Evolutionary conservation across 805 yeast genomes (phyloP), one percentile per base, ranked within the genome.

Genomic region (Monosporozyma yasuniensis): DNA sequence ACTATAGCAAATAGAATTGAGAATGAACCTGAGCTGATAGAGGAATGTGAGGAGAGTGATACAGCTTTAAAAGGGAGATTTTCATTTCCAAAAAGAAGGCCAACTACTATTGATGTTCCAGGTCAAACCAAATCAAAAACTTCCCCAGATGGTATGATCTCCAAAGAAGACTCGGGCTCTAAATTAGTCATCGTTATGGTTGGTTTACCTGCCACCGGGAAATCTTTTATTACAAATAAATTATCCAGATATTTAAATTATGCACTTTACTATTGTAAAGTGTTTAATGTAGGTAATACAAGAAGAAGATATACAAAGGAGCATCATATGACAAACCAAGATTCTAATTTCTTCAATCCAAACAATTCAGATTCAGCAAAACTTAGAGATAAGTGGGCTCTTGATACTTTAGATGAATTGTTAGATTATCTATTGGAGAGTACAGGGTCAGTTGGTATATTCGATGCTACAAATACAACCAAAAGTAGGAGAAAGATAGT

Each of bases 241-340:
- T 73, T 91, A 45, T 86, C 95, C 1, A 71, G 98, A 52, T 93
- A 87, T 67, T 72, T 91, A 63, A 91, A 91, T 69, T 91, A 96
- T 95, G 78, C 89, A 38, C 96, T 90, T 68, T 95, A 90, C 59
- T 88, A 86, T 57, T 83, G 95, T 52, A 76, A 84, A 55, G 90
- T 91, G 9, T 91, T 93, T 72, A 91, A 91, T 61, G 99, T 93
- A 28, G 99, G 99, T 0, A 87, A 93, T 60, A 91, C 97, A 0
- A 77, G 99, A 59, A 75, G 98, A 60, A 79, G 80, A 55, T 89
- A 85, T 54, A 76, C 79, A 3, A 58, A 59, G 44, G 58, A 59
- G 11, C 63, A 60, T 46, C 58, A 55, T 30, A 43, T 63, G 14
- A 53, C 54, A n/a, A 61, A 69, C 16, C 97, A 91, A 57, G 78